Conservation (phyloP, 768 basidiomycete genomes). For the Gelatoporia subvermispora region DNA sequence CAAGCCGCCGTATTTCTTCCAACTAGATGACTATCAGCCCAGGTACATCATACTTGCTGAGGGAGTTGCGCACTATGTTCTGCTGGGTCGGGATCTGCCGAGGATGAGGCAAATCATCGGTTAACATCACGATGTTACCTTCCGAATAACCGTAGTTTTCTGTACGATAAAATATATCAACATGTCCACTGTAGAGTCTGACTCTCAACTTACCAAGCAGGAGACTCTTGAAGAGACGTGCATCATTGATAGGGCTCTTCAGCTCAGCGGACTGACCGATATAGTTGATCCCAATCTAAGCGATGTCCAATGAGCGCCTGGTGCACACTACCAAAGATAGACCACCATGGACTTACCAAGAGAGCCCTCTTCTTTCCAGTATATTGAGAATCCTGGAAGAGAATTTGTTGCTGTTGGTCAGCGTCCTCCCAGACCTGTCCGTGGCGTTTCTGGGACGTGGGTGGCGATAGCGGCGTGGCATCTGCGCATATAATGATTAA, state of each 20-base stretch:
- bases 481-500: too few relatives aligned
- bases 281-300: constrained; percentile 54
- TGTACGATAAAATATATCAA: constrained; percentile 13
- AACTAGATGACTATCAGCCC: too few relatives aligned
- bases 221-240: constrained; percentile 47
- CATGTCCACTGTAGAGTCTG: neutral
- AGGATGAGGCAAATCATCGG: constrained; percentile 42
- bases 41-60: too few relatives aligned
- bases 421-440: constrained; percentile 38
- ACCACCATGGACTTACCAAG: constrained; percentile 43
- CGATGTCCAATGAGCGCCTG: neutral
- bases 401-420: constrained; percentile 35
- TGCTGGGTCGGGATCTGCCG: constrained; percentile 44
- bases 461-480: constrained; percentile 28
- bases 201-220: constrained; percentile 28
- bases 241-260: constrained; percentile 58
- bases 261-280: constrained; percentile 37
- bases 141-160: constrained; percentile 42
- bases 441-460: constrained; percentile 35
- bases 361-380: constrained; percentile 51
- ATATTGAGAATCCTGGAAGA: constrained; percentile 54
- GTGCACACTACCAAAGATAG: neutral
- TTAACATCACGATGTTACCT: constrained; percentile 55
- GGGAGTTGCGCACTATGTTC: constrained; percentile 52
- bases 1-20: constrained; percentile 55